phyloP scores from a whole-genome alignment of 2,329 filamentous ascomycete genomes.

The Sporothrix phasma region DNA sequence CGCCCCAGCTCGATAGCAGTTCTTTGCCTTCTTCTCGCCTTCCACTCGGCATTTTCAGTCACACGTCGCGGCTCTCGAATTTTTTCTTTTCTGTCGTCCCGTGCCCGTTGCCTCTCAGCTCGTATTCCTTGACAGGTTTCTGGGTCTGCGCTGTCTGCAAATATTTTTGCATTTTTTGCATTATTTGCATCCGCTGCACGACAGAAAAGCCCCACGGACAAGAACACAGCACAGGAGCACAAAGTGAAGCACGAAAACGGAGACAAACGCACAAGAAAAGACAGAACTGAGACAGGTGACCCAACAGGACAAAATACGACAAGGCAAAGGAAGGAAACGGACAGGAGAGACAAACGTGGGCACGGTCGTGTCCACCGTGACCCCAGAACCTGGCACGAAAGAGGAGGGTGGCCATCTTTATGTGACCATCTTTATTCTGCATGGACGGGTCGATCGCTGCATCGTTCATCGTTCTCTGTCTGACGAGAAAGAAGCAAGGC shows the following conservation, averaged over 20 bases:
- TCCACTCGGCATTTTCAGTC: not conserved
- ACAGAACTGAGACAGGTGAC: not conserved
- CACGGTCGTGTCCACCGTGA: not conserved
- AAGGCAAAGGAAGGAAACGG: not conserved
- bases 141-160: not conserved
- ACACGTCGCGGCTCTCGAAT: not conserved
- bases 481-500: not conserved
- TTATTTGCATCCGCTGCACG: not conserved
- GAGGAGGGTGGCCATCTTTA: not conserved
- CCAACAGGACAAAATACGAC: not conserved
- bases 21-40: not conserved
- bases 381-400: not conserved
- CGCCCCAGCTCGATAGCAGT: not conserved
- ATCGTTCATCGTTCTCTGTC: not conserved
- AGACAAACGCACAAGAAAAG: too few relatives aligned
- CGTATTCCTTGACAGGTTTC: slow-evolving; percentile 5
- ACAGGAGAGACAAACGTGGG: not conserved
- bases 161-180: too few relatives aligned
- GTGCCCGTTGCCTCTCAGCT: slow-evolving; percentile 7
- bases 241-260: not conserved
- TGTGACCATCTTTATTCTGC: not conserved
- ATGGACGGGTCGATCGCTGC: not conserved
- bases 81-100: not conserved
- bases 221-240: not conserved
- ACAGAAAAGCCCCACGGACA: not conserved